Evolutionary conservation across 768 basidiomycete species (phyloP).

Genomic region (Auriscalpium orientale): DNA sequence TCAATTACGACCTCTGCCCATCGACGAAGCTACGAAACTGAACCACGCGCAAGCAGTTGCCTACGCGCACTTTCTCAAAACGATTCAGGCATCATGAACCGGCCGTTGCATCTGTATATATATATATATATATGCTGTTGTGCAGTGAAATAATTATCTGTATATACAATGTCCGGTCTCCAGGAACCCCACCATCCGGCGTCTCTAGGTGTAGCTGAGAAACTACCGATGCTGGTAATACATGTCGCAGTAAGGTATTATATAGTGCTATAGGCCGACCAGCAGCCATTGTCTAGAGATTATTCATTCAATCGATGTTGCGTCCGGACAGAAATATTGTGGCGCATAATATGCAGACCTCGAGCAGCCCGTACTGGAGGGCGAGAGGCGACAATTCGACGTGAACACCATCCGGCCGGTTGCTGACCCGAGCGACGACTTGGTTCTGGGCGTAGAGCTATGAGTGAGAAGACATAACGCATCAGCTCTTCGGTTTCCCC

Average conservation of each 20-base stretch:
- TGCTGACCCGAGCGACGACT: conserved; percentile 7
- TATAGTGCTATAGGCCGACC: no score
- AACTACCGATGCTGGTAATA: no score
- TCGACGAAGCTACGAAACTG: conserved; percentile 11
- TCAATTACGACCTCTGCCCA: conserved; percentile 6
- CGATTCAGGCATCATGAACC: conserved; percentile 6
- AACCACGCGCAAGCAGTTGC: conserved; percentile 8
- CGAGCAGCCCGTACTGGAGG: conserved; percentile 9
- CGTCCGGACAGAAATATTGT: conserved; percentile 15
- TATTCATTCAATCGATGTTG: conserved; percentile 7
- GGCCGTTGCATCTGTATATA: background rate
- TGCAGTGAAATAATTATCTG: background rate
- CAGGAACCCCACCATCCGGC: no score
- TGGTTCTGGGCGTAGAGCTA: background rate
- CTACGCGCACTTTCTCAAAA: conserved; percentile 11
- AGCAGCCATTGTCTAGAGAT: background rate
- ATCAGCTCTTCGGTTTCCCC: background rate
- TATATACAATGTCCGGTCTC: no score
- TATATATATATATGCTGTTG: background rate
- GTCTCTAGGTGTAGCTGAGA: no score
- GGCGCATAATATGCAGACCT: conserved; percentile 13
- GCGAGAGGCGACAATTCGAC: conserved; percentile 13
- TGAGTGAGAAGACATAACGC: conserved; percentile 4
- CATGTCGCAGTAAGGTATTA: no score
- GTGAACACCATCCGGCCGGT: conserved; percentile 5